These are phyloP conservation scores for Zygosaccharomyces pseudorouxii DNA, from an alignment of 805 yeast species.

Conservation along the genomic window DNA sequence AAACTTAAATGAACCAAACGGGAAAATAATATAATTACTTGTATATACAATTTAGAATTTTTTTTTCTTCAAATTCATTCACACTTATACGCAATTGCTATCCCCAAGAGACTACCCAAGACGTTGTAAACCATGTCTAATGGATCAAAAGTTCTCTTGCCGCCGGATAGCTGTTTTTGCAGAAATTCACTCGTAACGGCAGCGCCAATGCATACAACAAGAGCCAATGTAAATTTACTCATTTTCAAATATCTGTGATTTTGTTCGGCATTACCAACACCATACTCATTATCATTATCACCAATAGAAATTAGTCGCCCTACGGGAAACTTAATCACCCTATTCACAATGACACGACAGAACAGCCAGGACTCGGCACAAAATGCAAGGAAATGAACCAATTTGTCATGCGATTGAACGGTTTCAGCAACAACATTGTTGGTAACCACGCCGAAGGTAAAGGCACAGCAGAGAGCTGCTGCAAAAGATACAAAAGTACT, in stretches of 20 bases:
- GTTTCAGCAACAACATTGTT: constrained; percentile 40
- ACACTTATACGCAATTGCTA: constrained; percentile 16
- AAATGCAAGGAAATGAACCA: constrained; percentile 47
- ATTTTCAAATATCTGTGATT: constrained; percentile 1
- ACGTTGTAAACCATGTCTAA: constrained; percentile 42
- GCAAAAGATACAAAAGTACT: constrained; percentile 16
- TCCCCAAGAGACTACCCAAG: constrained; percentile 28
- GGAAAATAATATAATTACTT: neutral
- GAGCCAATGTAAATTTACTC: constrained; percentile 32
- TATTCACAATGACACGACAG: constrained; percentile 42
- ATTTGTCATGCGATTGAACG: constrained; percentile 47
- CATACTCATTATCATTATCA: neutral
- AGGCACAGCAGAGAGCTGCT: constrained; percentile 16
- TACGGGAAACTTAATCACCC: neutral
- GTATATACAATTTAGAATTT: neutral
- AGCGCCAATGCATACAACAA: constrained; percentile 43
- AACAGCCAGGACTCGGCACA: constrained; percentile 45
- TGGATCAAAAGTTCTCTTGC: constrained; percentile 44
- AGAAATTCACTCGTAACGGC: constrained; percentile 48
- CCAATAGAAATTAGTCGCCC: neutral
- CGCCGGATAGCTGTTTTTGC: constrained; percentile 36
- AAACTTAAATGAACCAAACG: constrained; percentile 35
- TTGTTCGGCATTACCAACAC: neutral
- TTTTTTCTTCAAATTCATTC: constrained; percentile 7
- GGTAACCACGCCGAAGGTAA: constrained; percentile 32